A percentile compares a stretch with the other conserved stretches of the same genome.
These are phyloP conservation scores for Cladosporium halotolerans DNA, from an alignment of 2,329 filamentous ascomycete genomes.

Conservation along the genomic window DNA sequence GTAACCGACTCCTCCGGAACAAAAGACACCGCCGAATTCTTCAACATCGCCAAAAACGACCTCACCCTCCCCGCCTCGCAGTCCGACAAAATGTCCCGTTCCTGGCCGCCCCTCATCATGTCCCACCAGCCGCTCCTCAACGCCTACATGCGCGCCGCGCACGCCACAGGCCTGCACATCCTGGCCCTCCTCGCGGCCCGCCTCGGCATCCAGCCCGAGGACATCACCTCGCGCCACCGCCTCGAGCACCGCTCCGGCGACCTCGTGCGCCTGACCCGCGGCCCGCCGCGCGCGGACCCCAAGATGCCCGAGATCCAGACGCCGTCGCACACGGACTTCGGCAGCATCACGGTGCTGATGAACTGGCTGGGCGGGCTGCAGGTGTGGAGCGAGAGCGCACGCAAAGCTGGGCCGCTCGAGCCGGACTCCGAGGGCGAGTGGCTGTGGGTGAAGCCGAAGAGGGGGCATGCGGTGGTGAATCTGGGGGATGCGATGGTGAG, in stretches of 20 bases:
- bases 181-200: slow-evolving; percentile 41
- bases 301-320: slow-evolving; percentile 33
- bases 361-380: slow-evolving; percentile 52
- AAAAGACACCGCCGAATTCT: slow-evolving; percentile 50
- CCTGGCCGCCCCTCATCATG: slow-evolving; percentile 24
- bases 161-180: slow-evolving; percentile 42
- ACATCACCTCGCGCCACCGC: slow-evolving; percentile 41
- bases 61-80: slow-evolving; percentile 37
- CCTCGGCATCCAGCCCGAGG: slow-evolving; percentile 38
- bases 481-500: slow-evolving; percentile 44
- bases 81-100: slow-evolving; percentile 24
- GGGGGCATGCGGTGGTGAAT: slow-evolving; percentile 43
- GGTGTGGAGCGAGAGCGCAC: slow-evolving; percentile 35
- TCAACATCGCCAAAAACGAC: slow-evolving; percentile 51
- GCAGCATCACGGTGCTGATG: slow-evolving; percentile 51
- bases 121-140: slow-evolving; percentile 29
- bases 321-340: slow-evolving; percentile 49
- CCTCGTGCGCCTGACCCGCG: slow-evolving; percentile 48
- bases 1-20: slow-evolving; percentile 45
- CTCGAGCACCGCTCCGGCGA: slow-evolving; percentile 41
- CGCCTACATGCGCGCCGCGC: slow-evolving; percentile 42
- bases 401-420: slow-evolving; percentile 24
- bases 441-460: slow-evolving; percentile 49
- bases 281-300: slow-evolving; percentile 38
- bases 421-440: slow-evolving; percentile 33